phyloP scores from a whole-genome alignment of 106 monocot genomes.

The Chionographis japonica region DNA sequence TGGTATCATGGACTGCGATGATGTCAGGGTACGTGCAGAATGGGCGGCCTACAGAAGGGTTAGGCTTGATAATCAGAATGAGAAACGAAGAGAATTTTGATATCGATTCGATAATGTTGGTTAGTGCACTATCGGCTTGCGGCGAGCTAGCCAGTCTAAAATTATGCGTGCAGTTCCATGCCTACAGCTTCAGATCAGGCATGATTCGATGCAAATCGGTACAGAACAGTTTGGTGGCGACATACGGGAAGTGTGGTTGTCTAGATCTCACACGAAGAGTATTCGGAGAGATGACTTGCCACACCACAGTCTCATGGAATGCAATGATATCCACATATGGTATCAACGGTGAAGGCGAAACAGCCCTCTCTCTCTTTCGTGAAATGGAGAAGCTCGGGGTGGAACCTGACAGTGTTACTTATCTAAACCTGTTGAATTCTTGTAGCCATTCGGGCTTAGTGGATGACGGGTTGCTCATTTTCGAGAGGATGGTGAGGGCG shows the following conservation, averaged over 20 bases:
- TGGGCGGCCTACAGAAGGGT: constrained; percentile 17
- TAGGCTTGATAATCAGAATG: constrained; percentile 31
- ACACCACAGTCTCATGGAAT: constrained; percentile 34
- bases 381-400: constrained; percentile 30
- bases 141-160: constrained; percentile 21
- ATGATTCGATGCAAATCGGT: constrained; percentile 14
- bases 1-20: constrained; percentile 55
- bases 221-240: constrained; percentile 30
- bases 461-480: constrained; percentile 34
- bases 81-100: constrained; percentile 27
- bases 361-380: constrained; percentile 27
- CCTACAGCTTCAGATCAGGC: constrained; percentile 27
- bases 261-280: constrained; percentile 14
- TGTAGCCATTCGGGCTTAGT: constrained; percentile 46
- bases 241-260: constrained; percentile 43
- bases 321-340: constrained; percentile 39
- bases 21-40: constrained; percentile 35
- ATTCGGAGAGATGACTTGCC: constrained; percentile 28
- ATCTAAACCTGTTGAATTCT: constrained; percentile 32
- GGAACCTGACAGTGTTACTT: constrained; percentile 28
- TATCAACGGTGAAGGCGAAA: constrained; percentile 34
- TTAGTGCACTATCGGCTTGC: constrained; percentile 20
- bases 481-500: constrained; percentile 34
- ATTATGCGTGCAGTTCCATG: constrained; percentile 31
- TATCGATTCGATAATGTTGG: constrained; percentile 27